Evolutionary conservation across 2,329 filamentous ascomycete species (phyloP).

Genomic region (Phyllosticta ampelicida): DNA sequence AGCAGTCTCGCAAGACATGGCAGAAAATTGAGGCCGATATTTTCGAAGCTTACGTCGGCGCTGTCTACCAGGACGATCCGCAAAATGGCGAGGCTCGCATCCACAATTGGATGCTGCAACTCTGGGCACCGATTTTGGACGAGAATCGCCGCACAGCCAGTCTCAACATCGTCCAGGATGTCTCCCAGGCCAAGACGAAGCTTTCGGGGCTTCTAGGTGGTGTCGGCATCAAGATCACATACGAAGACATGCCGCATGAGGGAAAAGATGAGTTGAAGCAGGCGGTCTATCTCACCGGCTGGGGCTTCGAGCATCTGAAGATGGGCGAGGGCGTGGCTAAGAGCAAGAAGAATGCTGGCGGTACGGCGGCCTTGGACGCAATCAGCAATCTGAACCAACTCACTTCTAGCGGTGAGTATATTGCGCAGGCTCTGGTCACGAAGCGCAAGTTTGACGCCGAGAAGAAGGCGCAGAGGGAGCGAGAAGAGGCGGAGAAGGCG

Average conservation of each 20-base stretch:
- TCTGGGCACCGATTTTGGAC: slow-evolving; percentile 60
- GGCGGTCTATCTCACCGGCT: slow-evolving; percentile 55
- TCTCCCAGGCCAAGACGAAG: not conserved
- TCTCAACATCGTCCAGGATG: not conserved
- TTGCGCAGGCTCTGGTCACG: not conserved
- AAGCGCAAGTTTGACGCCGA: not conserved
- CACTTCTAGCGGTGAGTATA: not conserved
- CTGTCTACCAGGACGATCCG: slow-evolving; percentile 46
- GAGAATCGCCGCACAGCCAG: slow-evolving; percentile 27
- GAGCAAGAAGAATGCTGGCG: slow-evolving; percentile 55
- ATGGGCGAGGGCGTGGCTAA: slow-evolving; percentile 54
- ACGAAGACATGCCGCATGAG: not conserved
- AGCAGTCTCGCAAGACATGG: slow-evolving; percentile 15
- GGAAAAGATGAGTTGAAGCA: slow-evolving; percentile 30
- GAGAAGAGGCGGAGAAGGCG: not conserved
- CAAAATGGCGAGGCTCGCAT: slow-evolving; percentile 46
- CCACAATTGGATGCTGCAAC: slow-evolving; percentile 58
- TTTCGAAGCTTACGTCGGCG: slow-evolving; percentile 84
- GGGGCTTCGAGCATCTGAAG: slow-evolving; percentile 52
- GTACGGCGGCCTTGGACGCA: not conserved
- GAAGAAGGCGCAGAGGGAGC: not conserved
- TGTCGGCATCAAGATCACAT: slow-evolving; percentile 1
- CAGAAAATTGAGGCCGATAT: slow-evolving; percentile 74
- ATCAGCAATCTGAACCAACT: not conserved
- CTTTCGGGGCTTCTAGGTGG: slow-evolving; percentile 15